phyloP scores from a whole-genome alignment of 257 asterid genomes.

The Gentiana dahurica region DNA sequence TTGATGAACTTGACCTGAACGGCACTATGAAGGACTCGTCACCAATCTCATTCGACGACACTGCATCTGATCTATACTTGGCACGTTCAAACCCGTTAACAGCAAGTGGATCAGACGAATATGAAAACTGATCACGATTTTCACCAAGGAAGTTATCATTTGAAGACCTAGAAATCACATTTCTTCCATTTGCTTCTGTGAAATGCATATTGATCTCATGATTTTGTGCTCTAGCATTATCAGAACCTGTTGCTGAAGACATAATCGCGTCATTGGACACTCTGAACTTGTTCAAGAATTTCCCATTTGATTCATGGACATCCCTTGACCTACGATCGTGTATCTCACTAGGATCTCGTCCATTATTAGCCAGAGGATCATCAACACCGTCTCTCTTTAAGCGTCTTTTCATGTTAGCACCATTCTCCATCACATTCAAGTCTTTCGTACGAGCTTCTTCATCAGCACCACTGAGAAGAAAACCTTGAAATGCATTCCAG shows the following conservation, averaged over 20 bases:
- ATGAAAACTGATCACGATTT: constrained; percentile 29
- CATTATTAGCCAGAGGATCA: constrained; percentile 47
- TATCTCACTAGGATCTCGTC: constrained; percentile 26
- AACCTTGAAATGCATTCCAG: constrained; percentile 90
- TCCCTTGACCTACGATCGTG: constrained; percentile 34
- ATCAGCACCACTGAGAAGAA: constrained; percentile 54
- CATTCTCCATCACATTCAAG: constrained; percentile 55
- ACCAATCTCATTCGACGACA: constrained; percentile 33
- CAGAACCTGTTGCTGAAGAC: constrained; percentile 28
- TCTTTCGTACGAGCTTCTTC: constrained; percentile 39
- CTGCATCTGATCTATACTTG: constrained; percentile 28
- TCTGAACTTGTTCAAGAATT: constrained; percentile 25
- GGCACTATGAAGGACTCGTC: constrained; percentile 81
- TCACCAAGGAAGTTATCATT: constrained; percentile 54
- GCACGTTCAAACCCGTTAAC: constrained; percentile 31
- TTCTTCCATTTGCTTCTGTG: constrained; percentile 50
- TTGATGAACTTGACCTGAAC: constrained; percentile 60
- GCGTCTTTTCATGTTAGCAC: constrained; percentile 32
- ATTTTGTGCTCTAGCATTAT: constrained; percentile 25
- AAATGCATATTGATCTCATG: constrained; percentile 35
- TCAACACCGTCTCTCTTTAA: constrained; percentile 20
- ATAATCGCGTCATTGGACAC: constrained; percentile 38
- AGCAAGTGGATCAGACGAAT: constrained; percentile 45
- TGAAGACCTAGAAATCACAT: constrained; percentile 29
- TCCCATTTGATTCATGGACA: constrained; percentile 23